A percentile compares a stretch with the other conserved stretches of the same genome.
Evolutionary conservation across 768 basidiomycete species (phyloP).

Genomic region (Leucocoprinus leucothites): DNA sequence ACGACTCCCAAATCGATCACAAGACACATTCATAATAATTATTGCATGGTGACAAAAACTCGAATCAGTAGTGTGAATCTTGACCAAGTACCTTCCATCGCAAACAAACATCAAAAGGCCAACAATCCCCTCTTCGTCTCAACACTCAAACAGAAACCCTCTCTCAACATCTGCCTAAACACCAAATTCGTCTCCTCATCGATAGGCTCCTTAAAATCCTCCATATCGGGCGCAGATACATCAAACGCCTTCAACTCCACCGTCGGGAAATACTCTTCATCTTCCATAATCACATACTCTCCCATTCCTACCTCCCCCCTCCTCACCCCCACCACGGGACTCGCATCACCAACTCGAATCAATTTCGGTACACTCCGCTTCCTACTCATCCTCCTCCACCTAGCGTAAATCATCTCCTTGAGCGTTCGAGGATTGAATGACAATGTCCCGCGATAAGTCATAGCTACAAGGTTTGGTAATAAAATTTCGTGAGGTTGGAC

Average conservation of each 20-base stretch:
- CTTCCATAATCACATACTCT: neutral
- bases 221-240: neutral
- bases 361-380: neutral
- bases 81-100: too few relatives aligned
- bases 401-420: conserved; percentile 2
- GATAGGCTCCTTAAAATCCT: conserved; percentile 1
- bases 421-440: neutral
- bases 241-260: neutral
- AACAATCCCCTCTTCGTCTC: conserved; percentile 8
- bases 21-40: too few relatives aligned
- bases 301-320: neutral
- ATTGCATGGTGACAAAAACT: too few relatives aligned
- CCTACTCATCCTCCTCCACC: conserved; percentile 5
- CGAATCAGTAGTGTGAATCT: too few relatives aligned
- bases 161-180: conserved; percentile 10
- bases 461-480: conserved; percentile 1
- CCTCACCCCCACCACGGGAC: too few relatives aligned
- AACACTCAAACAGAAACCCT: conserved; percentile 11
- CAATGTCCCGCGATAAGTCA: conserved; percentile 5
- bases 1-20: too few relatives aligned
- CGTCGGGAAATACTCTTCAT: conserved; percentile 10
- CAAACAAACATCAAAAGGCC: conserved; percentile 4
- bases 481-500: conserved; percentile 7
- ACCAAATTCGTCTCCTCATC: conserved; percentile 10
- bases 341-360: neutral